A percentile compares a stretch with the other conserved stretches of the same genome.
Evolutionary conservation across 345 rosid genomes (phyloP).

Genomic region (Nasturtium officinale): DNA sequence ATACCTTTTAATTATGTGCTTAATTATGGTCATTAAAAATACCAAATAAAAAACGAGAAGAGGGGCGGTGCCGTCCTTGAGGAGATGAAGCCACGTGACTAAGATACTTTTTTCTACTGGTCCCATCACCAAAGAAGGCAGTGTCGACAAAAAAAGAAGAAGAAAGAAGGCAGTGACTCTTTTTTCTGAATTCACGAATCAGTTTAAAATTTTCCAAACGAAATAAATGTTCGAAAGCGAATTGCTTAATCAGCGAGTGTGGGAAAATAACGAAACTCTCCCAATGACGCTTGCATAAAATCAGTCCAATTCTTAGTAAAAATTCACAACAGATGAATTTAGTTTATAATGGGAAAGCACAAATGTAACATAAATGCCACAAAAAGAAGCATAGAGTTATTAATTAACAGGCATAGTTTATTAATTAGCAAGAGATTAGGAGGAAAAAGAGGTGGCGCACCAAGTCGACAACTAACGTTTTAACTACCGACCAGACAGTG

Average conservation of each 20-base stretch:
- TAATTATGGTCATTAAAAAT: no score
- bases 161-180: neutral
- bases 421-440: neutral
- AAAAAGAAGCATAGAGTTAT: neutral
- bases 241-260: neutral
- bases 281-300: neutral
- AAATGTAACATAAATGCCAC: neutral
- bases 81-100: constrained; percentile 41
- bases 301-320: neutral
- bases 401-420: neutral
- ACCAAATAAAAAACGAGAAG: constrained; percentile 28
- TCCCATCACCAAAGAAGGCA: constrained; percentile 41
- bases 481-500: constrained; percentile 42
- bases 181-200: neutral
- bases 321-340: neutral
- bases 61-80: constrained; percentile 45
- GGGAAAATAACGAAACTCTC: neutral
- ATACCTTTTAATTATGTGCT: no score
- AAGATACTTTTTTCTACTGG: constrained; percentile 13
- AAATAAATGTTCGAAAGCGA: constrained; percentile 2
- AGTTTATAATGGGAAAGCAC: neutral
- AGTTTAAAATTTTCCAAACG: neutral
- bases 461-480: constrained; percentile 43
- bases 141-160: no score
- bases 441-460: neutral